These are phyloP conservation scores for Moesziomyces sp. DNA, from an alignment of 1,284 basidiomycete genomes.

Conservation along the genomic window DNA sequence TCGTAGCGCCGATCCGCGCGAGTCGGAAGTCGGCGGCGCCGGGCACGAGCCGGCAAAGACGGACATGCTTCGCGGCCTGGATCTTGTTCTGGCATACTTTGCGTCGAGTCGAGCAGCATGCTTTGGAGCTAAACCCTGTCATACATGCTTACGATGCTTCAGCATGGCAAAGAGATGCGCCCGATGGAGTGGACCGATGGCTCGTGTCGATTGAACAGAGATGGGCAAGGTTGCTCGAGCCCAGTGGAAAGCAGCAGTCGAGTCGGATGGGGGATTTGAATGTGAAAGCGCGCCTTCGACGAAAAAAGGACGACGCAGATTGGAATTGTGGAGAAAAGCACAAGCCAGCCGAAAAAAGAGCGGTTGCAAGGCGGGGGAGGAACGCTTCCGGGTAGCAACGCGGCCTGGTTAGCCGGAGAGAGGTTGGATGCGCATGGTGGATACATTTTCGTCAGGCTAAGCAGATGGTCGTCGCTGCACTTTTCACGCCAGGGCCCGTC, in stretches of 20 bases:
- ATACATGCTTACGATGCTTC: no score
- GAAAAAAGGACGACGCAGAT: neutral
- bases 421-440: no score
- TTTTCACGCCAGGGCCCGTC: neutral
- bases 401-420: neutral
- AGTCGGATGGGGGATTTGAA: neutral
- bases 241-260: neutral
- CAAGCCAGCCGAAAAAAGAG: no score
- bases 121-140: no score
- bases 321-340: neutral
- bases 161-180: neutral
- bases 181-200: slow-evolving; percentile 6
- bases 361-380: neutral
- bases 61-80: no score
- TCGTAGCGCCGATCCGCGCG: neutral
- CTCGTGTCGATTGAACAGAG: neutral
- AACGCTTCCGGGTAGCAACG: neutral
- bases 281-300: neutral
- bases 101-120: no score
- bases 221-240: neutral
- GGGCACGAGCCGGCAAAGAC: neutral
- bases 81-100: no score
- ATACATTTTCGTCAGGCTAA: neutral
- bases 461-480: no score
- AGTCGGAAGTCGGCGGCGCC: neutral